Percentiles rank a stretch among this genome's conserved stretches.
These are phyloP conservation scores for Epichloe gansuensis DNA, from an alignment of 2,329 filamentous ascomycete genomes.

Conservation along the genomic window DNA sequence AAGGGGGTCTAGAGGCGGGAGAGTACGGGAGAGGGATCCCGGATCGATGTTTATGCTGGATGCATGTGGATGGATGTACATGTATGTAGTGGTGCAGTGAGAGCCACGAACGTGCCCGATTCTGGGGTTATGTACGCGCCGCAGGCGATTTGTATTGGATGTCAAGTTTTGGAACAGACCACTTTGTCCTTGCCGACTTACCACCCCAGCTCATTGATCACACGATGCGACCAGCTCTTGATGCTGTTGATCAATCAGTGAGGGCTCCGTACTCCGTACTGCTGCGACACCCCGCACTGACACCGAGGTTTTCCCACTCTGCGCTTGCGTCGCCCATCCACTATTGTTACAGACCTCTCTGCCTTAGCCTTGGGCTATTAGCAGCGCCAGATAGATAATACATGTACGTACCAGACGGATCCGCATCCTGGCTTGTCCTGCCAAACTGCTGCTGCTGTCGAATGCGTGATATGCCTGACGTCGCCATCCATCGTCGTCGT, in stretches of 20 bases:
- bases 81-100: neutral
- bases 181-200: too few species aligned
- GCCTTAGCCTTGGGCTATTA: neutral
- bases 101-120: neutral
- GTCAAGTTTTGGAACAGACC: too few species aligned
- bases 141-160: too few species aligned
- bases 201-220: too few species aligned
- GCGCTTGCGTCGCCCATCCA: neutral
- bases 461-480: constrained; percentile 1
- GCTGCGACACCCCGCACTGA: neutral
- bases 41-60: neutral
- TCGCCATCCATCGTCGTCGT: constrained; percentile 3
- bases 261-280: too few species aligned
- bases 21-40: neutral
- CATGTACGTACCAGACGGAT: neutral
- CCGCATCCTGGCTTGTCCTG: too few species aligned
- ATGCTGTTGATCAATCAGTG: too few species aligned
- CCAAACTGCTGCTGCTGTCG: neutral
- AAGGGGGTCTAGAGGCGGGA: neutral
- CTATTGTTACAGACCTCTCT: neutral
- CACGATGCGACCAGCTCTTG: too few species aligned
- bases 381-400: neutral
- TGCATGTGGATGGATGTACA: neutral
- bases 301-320: constrained; percentile 3
- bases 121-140: neutral